phyloP scores from a whole-genome alignment of 345 rosid genomes.

The Psidium friedrichsthalianum region DNA sequence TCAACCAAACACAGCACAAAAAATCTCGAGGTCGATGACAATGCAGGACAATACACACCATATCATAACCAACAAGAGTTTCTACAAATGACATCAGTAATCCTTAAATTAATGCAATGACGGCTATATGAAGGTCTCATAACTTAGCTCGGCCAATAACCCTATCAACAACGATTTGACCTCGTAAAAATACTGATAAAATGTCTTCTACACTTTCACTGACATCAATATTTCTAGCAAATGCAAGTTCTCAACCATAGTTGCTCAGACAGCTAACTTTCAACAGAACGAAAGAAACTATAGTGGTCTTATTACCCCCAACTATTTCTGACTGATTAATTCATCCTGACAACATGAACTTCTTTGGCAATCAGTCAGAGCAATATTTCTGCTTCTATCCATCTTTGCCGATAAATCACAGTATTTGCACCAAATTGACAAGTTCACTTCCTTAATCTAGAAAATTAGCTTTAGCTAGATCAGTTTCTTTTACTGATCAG shows the following conservation, averaged over 20 bases:
- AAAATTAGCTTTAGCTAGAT: not conserved
- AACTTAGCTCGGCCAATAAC: not conserved
- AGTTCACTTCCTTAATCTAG: not conserved
- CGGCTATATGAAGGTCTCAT: not conserved
- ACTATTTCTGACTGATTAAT: not conserved
- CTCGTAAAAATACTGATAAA: not conserved
- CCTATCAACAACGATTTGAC: not conserved
- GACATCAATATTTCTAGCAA: not conserved
- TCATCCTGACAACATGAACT: not conserved
- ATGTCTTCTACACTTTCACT: not conserved
- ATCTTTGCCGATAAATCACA: not conserved
- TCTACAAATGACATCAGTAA: not conserved
- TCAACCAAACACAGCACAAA: not conserved
- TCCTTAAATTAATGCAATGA: not conserved
- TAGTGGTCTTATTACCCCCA: not conserved
- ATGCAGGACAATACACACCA: not conserved
- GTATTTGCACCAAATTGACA: not conserved
- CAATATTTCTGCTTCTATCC: not conserved
- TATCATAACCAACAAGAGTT: not conserved
- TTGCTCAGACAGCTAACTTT: not conserved
- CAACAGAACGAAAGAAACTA: not conserved
- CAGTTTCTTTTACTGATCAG: not conserved
- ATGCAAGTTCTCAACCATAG: not conserved
- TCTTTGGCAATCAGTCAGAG: not conserved
- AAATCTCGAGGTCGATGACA: not conserved